Evolutionary conservation across 176 grass and related monocot genomes (phyloP), one percentile per base, ranked within the genome.

Genomic region (Elymus sibiricus): DNA sequence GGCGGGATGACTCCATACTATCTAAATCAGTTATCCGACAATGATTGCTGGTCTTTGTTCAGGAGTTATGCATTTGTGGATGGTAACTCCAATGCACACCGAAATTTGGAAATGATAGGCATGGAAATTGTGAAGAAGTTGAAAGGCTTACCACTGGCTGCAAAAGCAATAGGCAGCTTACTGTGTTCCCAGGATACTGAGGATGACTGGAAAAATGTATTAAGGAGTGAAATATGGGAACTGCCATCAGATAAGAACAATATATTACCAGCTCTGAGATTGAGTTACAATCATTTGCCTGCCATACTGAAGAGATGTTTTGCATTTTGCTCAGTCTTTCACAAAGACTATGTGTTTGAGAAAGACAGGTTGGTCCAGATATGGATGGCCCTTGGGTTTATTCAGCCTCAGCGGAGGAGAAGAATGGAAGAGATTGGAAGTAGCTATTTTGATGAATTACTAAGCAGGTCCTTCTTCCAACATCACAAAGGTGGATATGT

Each of bases 391-490:
- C 92, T 92, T 82, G 90, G 95, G 11, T 94, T 94, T 67, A 80
- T 97, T 83, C 84, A 78, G 60, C 74, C 86, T 74, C 77, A 87
- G 28, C 51, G 86, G 56, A 85, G 86, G 24, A 91, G 71, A 82
- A 82, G 78, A 14, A 53, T 90, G 59, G 95, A 97, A 80, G 90
- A 92, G 27, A 83, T 82, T 58, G 95, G 95, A 26, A 84, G 76
- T 61, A 85, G 62, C 70, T 97, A 89, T 79, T 97, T 94, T 74
- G 88, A 92, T 75, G 95, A 97, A 75, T 66, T 97, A 21, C 14
- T 91, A 43, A 87, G 82, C 47, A 97, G 92, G 80, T 97, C 90
- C 69, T 94, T 97, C 80, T 97, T 97, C 67, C 92, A 97, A 69
- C 9, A 59, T 37, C 86, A 92, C 43, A 94, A 89, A 80, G 76